Percentiles rank a stretch among this genome's conserved stretches.
Evolutionary conservation across 2,329 filamentous ascomycete species (phyloP).

Genomic region (Fonsecaea nubica): DNA sequence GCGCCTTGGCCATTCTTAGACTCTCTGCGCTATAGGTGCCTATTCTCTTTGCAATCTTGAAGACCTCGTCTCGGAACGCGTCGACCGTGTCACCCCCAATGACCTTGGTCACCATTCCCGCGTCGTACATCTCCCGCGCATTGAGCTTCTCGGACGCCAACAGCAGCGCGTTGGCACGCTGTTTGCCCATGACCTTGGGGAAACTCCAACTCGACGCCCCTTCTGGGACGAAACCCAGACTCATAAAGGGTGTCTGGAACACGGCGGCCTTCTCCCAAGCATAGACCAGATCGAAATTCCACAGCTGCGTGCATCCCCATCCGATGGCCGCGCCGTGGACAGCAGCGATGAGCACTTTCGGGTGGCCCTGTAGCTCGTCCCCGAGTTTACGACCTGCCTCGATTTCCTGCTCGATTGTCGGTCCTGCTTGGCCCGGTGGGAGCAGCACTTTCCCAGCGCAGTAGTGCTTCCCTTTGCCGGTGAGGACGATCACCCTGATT

Average conservation of each 20-base stretch:
- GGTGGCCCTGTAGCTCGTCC: background rate
- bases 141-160: background rate
- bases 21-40: slow-evolving; percentile 4
- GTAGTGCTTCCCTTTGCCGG: background rate
- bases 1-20: background rate
- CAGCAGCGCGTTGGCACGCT: background rate
- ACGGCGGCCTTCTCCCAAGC: background rate
- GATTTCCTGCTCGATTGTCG: slow-evolving; percentile 3
- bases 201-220: slow-evolving; percentile 1
- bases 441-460: background rate
- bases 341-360: background rate
- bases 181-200: slow-evolving; percentile 4
- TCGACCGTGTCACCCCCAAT: slow-evolving; percentile 3
- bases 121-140: background rate
- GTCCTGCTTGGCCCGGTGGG: background rate
- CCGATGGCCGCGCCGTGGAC: background rate
- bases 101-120: background rate
- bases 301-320: slow-evolving; percentile 5
- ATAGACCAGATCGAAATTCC: slow-evolving; percentile 4
- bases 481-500: slow-evolving; percentile 6
- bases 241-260: slow-evolving; percentile 1
- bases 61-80: slow-evolving; percentile 1
- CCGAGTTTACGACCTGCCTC: background rate
- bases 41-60: slow-evolving; percentile 6
- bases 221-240: background rate